A percentile compares a stretch with the other conserved stretches of the same genome.
Conservation (phyloP, 208 protist genomes). For the Leptomonas seymouri region DNA sequence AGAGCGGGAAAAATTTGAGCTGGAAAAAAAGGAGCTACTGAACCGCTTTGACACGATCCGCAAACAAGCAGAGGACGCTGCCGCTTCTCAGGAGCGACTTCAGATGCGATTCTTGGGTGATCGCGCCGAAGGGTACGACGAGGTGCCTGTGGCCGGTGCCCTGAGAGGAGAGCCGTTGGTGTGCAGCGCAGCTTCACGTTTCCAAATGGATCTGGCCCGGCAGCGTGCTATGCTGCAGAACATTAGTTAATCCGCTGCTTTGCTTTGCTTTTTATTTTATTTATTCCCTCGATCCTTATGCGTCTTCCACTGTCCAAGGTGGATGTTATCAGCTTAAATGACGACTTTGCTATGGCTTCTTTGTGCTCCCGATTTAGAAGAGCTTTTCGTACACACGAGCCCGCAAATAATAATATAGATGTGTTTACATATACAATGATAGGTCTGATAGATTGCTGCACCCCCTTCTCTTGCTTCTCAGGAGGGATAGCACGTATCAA, state of each 20-base stretch:
- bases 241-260: conserved; percentile 14
- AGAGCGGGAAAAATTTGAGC: conserved; percentile 81
- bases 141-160: conserved; percentile 1
- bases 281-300: background rate
- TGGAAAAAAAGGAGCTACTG: conserved; percentile 79
- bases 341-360: conserved; percentile 1
- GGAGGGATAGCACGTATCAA: background rate
- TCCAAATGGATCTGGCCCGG: conserved; percentile 82
- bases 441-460: conserved; percentile 7
- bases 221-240: conserved; percentile 83
- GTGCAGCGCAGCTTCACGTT: conserved; percentile 44
- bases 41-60: conserved; percentile 68
- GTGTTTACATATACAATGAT: background rate
- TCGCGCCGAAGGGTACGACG: conserved; percentile 18
- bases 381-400: background rate
- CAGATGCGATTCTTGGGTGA: conserved; percentile 53
- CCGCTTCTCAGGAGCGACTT: conserved; percentile 55
- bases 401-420: conserved; percentile 13
- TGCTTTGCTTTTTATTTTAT: conserved; percentile 15
- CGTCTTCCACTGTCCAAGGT: background rate
- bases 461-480: background rate
- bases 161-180: conserved; percentile 31
- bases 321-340: no score
- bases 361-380: background rate
- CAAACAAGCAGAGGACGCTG: conserved; percentile 70